Percentiles rank a stretch among this genome's conserved stretches.
Conservation (phyloP, 352 stramenopile genomes). For the Plasmopara muralis region DNA sequence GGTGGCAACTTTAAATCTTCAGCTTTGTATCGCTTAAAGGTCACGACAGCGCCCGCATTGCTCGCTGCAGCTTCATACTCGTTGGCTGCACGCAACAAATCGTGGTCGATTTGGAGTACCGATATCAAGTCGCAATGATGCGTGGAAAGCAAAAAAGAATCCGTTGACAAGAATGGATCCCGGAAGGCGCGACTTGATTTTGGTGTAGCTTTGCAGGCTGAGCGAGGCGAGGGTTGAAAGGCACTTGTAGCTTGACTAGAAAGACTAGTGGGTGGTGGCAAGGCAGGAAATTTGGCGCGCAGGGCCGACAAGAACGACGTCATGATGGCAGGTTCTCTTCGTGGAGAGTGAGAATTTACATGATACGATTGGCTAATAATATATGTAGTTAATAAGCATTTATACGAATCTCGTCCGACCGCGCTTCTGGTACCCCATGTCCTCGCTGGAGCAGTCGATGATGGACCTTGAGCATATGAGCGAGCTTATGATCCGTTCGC, state of each 20-base stretch:
- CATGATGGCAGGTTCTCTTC: background rate
- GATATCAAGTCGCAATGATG: conserved; percentile 31
- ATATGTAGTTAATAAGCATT: no score
- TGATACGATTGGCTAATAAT: no score
- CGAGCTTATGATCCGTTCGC: conserved; percentile 17
- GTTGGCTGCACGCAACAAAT: conserved; percentile 38
- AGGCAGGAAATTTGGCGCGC: background rate
- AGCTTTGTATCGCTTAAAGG: conserved; percentile 23
- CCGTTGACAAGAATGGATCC: conserved; percentile 29
- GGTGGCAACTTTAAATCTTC: conserved; percentile 10
- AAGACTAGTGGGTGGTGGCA: background rate
- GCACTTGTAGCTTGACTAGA: background rate
- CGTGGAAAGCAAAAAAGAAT: conserved; percentile 19
- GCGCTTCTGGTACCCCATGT: conserved; percentile 51
- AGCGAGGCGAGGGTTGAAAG: background rate
- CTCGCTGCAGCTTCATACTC: conserved; percentile 45
- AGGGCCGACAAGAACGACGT: background rate
- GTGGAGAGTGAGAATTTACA: no score
- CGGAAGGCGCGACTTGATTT: conserved; percentile 15
- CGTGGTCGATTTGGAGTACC: conserved; percentile 56
- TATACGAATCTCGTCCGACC: conserved; percentile 36
- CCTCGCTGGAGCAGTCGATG: conserved; percentile 48
- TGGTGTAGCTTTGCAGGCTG: background rate
- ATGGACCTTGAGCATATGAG: conserved; percentile 40
- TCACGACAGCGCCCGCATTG: conserved; percentile 46